Percentiles rank a stretch among this genome's conserved stretches.
Evolutionary conservation across 2,329 filamentous ascomycete genomes (phyloP).

Genomic region (Paracoccidioides brasiliensis): DNA sequence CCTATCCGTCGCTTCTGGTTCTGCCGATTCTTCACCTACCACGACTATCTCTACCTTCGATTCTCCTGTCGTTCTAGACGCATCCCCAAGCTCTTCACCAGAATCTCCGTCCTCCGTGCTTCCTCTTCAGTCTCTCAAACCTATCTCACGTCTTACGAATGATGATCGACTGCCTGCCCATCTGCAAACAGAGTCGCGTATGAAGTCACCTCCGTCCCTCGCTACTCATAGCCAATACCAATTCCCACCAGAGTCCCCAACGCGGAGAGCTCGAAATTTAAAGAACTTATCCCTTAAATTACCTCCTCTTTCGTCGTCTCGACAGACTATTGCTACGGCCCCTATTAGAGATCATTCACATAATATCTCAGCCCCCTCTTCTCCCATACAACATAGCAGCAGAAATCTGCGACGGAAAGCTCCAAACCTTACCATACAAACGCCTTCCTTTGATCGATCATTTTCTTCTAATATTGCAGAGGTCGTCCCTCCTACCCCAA

Average conservation of each 20-base stretch:
- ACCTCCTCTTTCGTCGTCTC: slow-evolving; percentile 31
- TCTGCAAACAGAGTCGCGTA: neutral
- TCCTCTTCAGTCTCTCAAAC: slow-evolving; percentile 38
- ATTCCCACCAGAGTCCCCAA: slow-evolving; percentile 28
- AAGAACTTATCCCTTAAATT: slow-evolving; percentile 53
- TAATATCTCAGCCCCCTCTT: slow-evolving; percentile 40
- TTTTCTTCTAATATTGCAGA: slow-evolving; percentile 37
- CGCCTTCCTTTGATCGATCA: slow-evolving; percentile 38
- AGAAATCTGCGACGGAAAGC: slow-evolving; percentile 43
- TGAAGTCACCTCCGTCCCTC: slow-evolving; percentile 5
- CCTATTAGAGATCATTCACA: slow-evolving; percentile 33
- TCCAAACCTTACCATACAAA: slow-evolving; percentile 47
- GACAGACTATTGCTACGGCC: slow-evolving; percentile 37
- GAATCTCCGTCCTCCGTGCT: slow-evolving; percentile 71
- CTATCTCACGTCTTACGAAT: slow-evolving; percentile 15
- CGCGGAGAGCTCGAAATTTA: slow-evolving; percentile 42
- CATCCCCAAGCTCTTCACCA: slow-evolving; percentile 81
- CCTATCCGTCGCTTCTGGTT: slow-evolving; percentile 49
- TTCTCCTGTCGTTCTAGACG: slow-evolving; percentile 77
- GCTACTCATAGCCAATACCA: slow-evolving; percentile 30
- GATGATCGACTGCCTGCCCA: slow-evolving; percentile 1
- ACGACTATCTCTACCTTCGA: slow-evolving; percentile 88
- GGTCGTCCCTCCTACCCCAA: slow-evolving; percentile 46
- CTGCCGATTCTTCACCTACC: slow-evolving; percentile 86
- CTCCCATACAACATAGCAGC: slow-evolving; percentile 44